Base-by-base conservation (phyloP, 1,284 basidiomycete species). In the Malassezia equina region DNA sequence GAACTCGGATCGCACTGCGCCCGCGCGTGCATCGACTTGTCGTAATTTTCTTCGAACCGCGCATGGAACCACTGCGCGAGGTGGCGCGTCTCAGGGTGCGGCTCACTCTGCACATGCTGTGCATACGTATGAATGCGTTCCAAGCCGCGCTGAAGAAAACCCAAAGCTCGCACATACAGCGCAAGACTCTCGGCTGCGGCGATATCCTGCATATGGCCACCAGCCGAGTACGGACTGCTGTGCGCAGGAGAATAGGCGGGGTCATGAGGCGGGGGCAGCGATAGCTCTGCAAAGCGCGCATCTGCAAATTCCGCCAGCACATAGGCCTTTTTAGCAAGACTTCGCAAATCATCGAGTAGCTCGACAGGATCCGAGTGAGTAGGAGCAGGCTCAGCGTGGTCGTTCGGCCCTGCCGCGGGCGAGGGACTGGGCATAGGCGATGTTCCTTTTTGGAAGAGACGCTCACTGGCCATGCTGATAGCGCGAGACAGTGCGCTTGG, bases 301-400 rank as follows among this genome's bases (percentile, higher is more conserved):
- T 96, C 91, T 31, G 88, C 93, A 81, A 91, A 91, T 61, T 88
- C 85, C 49, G 86, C 86, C 51, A 96, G 78, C 32, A 93, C 89
- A 60, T 88, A 86, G 23, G 91, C 90, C 80, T 96, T 96, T 79
- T 94, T 89, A 9, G 90, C 91, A 0, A 90, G 76, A 61, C 93
- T 87, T 71, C 95, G 90, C 34, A 96, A 78, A 19, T 77, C 75
- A 2, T 79, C 81, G 9, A 95, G 77, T 7, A 96, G 76, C 54
- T 82, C 82, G 55, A 88, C 86, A 4, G 36, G 9, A 64, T 95
- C 90, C 3, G 32, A 13, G 47, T 15, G 9, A 7, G 9, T 13
- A 1, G 28, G 19, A 21, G 25, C 15, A 2, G 28, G 17, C 40
- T 19, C 17, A 13, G 51, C 39, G 11, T 17, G n/a, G 19, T n/a